Percentiles rank a stretch among this genome's conserved stretches.
Evolutionary conservation across 345 rosid species (phyloP).

Genomic region (Sonneratia caseolaris): DNA sequence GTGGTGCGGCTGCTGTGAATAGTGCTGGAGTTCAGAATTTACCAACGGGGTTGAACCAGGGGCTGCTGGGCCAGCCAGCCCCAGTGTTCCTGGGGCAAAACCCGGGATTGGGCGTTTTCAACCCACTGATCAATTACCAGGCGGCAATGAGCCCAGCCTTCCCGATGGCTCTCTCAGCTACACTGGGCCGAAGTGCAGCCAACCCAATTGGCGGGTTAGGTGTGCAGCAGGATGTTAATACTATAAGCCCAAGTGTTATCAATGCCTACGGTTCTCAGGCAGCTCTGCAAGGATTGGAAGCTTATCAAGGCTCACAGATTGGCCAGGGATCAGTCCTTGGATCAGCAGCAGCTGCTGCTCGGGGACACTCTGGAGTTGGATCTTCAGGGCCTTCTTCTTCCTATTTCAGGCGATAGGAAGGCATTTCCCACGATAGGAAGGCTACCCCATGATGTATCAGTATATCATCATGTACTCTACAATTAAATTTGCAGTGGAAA

Average conservation of each 20-base stretch:
- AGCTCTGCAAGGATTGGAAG: slow-evolving; percentile 16
- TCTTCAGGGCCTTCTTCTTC: neutral
- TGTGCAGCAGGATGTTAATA: slow-evolving; percentile 1
- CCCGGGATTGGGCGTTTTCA: slow-evolving; percentile 9
- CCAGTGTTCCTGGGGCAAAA: slow-evolving; percentile 9
- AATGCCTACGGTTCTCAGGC: slow-evolving; percentile 18
- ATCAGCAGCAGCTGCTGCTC: slow-evolving; percentile 17
- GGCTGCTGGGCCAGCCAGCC: slow-evolving; percentile 7
- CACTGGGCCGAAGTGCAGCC: neutral
- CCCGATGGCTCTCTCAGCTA: neutral
- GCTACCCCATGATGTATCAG: too few relatives aligned
- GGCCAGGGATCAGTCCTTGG: slow-evolving; percentile 15
- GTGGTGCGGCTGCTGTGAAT: neutral
- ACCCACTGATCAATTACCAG: slow-evolving; percentile 8
- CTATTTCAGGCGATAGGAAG: too few relatives aligned
- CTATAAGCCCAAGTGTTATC: slow-evolving; percentile 16
- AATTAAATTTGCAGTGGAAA: too few relatives aligned
- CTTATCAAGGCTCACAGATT: slow-evolving; percentile 17
- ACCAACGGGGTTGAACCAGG: slow-evolving; percentile 9
- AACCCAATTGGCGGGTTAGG: slow-evolving; percentile 2
- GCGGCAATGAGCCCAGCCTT: neutral
- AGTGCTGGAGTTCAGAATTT: slow-evolving; percentile 3
- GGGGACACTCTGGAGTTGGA: slow-evolving; percentile 9
- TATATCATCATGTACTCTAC: too few relatives aligned
- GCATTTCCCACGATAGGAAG: too few relatives aligned